Percentiles rank a stretch among this genome's conserved stretches.
Conservation (phyloP, 805 yeast species). For the Wickerhamiella qilinensis region DNA sequence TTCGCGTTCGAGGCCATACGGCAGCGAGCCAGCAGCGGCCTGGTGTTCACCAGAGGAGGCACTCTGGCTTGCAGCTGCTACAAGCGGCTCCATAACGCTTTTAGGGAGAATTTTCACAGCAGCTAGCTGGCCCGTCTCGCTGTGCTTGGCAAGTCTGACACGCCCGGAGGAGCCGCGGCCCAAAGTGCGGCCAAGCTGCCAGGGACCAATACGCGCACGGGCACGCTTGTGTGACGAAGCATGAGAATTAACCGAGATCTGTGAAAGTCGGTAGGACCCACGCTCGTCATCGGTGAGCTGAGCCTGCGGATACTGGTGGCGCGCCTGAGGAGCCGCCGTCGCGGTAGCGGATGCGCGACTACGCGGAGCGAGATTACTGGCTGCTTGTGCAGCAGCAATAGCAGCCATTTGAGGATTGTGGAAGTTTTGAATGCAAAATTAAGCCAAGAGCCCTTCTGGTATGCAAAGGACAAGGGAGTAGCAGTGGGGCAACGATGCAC, state of each 20-base stretch:
- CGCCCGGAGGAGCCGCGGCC: slow-evolving; percentile 97
- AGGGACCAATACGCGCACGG: slow-evolving; percentile 71
- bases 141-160: slow-evolving; percentile 80
- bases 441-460: too few species aligned
- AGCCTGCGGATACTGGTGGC: not conserved
- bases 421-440: too few species aligned
- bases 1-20: slow-evolving; percentile 94
- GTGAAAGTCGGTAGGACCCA: slow-evolving; percentile 11
- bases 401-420: too few species aligned
- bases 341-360: not conserved
- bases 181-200: slow-evolving; percentile 88
- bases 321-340: not conserved
- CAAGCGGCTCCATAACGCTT: slow-evolving; percentile 30
- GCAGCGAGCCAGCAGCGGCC: slow-evolving; percentile 26
- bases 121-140: slow-evolving; percentile 71
- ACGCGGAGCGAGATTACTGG: not conserved
- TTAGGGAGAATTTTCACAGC: slow-evolving; percentile 96
- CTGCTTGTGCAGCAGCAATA: slow-evolving; percentile 5
- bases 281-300: not conserved
- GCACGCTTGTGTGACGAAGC: slow-evolving; percentile 26
- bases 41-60: slow-evolving; percentile 20
- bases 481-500: too few species aligned
- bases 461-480: too few species aligned
- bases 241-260: slow-evolving; percentile 19
- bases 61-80: not conserved